Base-by-base conservation (phyloP, 208 protist species). In the Angomonas ambiguus region DNA sequence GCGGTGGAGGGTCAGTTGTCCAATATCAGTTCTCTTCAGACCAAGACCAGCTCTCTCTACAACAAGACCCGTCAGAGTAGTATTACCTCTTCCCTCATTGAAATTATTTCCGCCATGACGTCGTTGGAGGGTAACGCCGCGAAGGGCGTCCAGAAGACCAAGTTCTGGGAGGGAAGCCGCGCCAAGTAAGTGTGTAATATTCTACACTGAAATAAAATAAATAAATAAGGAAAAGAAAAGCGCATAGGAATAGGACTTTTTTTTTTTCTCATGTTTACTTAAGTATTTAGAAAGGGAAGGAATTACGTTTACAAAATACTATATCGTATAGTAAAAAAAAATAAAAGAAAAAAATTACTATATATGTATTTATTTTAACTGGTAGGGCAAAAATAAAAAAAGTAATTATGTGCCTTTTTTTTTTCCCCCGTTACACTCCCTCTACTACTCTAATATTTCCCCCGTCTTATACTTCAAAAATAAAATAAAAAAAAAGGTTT, bases 91-190 rank as follows among this genome's bases (percentile, higher is more conserved):
- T 85, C 87, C 11, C 78, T 96, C 20, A 94, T 96, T 56, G 90
- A 96, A 72, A 92, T 96, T 85, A 85, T 96, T 59, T 92, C 85
- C 1, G 88, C 90, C 32, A 94, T 96, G 90, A 93, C 86, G 61
- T 92, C 90, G 48, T 72, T 96, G n/a, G 86, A 91, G 74, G 82
- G 90, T 57, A 91, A 77, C 59, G 53, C 82, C 24, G 82, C 82
- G 2, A 93, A 89, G 77, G 83, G 86, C 18, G 83, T 96, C 34
- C 80, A 80, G 74, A 81, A 86, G 32, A 82, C 61, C 66, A 87
- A 92, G 33, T 96, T 96, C 77, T 96, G 90, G 90, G 85, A 94
- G 62, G 74, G 79, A 48, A 60, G 66, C 49, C 77, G 71, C 48
- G 69, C 65, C 38, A 88, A 80, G 74, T 92, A 84, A 74, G 25